Evolutionary conservation across 2,329 filamentous ascomycete species (phyloP).

Genomic region (Dothideomycetes sp.): DNA sequence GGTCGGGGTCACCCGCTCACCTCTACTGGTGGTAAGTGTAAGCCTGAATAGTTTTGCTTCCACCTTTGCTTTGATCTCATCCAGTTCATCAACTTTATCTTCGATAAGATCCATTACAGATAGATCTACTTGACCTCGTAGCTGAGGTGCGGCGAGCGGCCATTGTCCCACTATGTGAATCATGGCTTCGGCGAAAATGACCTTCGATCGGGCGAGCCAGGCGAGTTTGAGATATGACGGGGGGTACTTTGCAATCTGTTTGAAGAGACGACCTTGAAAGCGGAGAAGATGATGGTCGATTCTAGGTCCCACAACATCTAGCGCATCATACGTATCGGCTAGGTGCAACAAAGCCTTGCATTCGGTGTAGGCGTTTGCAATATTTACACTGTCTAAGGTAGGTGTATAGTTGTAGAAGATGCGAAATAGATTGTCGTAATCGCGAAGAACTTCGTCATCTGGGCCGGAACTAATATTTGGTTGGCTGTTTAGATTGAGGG

Average conservation of each 20-base stretch:
- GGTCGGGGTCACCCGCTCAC: slow-evolving; percentile 69
- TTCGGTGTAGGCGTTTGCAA: slow-evolving; percentile 84
- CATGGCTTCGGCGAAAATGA: slow-evolving; percentile 66
- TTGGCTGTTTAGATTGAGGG: slow-evolving; percentile 37
- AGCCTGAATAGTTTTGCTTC: slow-evolving; percentile 76
- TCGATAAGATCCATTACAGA: slow-evolving; percentile 80
- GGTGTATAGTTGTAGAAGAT: slow-evolving; percentile 93
- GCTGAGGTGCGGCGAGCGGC: slow-evolving; percentile 68
- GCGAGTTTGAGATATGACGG: slow-evolving; percentile 85
- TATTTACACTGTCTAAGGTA: slow-evolving; percentile 70
- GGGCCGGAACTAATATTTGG: slow-evolving; percentile 38
- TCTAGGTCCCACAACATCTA: slow-evolving; percentile 75
- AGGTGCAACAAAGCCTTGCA: slow-evolving; percentile 81
- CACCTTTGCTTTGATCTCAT: slow-evolving; percentile 67
- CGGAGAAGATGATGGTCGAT: slow-evolving; percentile 90
- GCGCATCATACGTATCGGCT: slow-evolving; percentile 90
- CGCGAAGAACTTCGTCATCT: slow-evolving; percentile 64
- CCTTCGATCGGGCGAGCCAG: slow-evolving; percentile 70
- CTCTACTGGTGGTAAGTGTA: slow-evolving; percentile 63
- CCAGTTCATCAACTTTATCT: slow-evolving; percentile 87
- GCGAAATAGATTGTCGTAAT: slow-evolving; percentile 93
- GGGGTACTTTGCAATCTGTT: slow-evolving; percentile 93
- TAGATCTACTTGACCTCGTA: slow-evolving; percentile 62
- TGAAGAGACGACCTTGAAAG: slow-evolving; percentile 84
- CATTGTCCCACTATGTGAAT: slow-evolving; percentile 93